Evolutionary conservation across 2,329 filamentous ascomycete genomes (phyloP), one percentile per base, ranked within the genome.

Genomic region (Orbilia oligospora): DNA sequence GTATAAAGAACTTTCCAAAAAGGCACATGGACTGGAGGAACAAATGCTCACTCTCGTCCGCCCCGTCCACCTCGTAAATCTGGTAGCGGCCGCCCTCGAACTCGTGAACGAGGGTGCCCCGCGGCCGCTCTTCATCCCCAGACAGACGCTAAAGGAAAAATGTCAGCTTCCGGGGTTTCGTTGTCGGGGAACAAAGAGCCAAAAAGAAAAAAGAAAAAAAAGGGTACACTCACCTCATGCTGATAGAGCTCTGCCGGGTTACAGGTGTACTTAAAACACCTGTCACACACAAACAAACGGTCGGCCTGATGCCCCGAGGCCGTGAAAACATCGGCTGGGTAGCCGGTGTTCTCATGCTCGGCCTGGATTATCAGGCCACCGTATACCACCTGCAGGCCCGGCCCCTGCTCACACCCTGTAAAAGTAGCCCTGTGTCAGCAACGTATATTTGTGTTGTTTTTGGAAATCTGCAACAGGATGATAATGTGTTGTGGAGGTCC

Each of bases 1-100:
- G 94, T 80, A 99, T 91, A 84, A 98, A 99, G 53, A 99, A 90
- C 85, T 98, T 99, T 30, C 94, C 94, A 84, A 98, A 97, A 55
- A 99, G 90, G 9, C 93, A 97, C 12, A 99, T 88, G 82, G 97
- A 97, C 85, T 98, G 96, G 81, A 93, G 94, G 84, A 97, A 98
- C 33, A 97, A 88, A 92, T 80, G 97, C 89, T 81, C 91, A 89
- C 83, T 53, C 53, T 61, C 33, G 27, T 61, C 27, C 18, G 94
- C 94, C 20, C 96, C 96, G 83, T 99, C 96, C 6, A 98, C 90
- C 84, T 97, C 93, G 89, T 94, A 96, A 8, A 99, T 90, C 78
- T 92, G 91, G 88, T 94, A 97, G 81, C 92, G 91, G 61, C 91
- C 92, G 80, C 92, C 88, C 63, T 91, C 86, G 58, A 77, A 77